Evolutionary conservation across 805 yeast species (phyloP), one percentile per base, ranked within the genome.

Genomic region (Candida parachauliodes): DNA sequence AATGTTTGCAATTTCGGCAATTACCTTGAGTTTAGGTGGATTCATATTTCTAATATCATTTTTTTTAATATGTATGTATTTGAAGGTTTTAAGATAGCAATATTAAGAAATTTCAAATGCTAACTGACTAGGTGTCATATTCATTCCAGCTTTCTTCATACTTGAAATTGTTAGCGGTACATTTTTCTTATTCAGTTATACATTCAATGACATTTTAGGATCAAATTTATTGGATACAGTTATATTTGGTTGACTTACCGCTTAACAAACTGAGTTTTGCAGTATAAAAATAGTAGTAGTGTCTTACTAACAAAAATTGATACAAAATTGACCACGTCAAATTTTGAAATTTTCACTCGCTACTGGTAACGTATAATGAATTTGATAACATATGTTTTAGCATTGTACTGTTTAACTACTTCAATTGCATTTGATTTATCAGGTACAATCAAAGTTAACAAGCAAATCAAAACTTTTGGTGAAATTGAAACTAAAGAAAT

Each of bases 401-500:
- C 53, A 28, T 39, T 49, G 39, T 54, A 51, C 29, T 44, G 55
- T 34, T 15, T 50, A 16, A 46, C 57, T 15, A 32, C 46, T n/a
- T 44, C 55, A 5, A 32, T 46, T 12, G 68, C 66, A 9, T 60
- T 52, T n/a, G 48, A 62, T 28, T 40, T 49, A 2, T 50, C 53
- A 29, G 70, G 68, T 2, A 35, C 54, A 8, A 53, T 66, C 14
- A 46, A 49, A 14, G 50, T 64, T 29, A 57, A 53, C 23, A 50
- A 48, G 16, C 40, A 52, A 12, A 36, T 44, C 15, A 47, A 59
- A 30, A 42, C 50, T 20, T 49, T 57, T 31, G 69, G 68, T 4
- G 65, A 60, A 35, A 30, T 59, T 28, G 52, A 52, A 33, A 54
- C 65, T 18, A 53, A 47, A 29, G 63, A 57, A 45, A 44, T 61